phyloP scores from a whole-genome alignment of 306 rosid species.

The Cucurbita pepo region DNA sequence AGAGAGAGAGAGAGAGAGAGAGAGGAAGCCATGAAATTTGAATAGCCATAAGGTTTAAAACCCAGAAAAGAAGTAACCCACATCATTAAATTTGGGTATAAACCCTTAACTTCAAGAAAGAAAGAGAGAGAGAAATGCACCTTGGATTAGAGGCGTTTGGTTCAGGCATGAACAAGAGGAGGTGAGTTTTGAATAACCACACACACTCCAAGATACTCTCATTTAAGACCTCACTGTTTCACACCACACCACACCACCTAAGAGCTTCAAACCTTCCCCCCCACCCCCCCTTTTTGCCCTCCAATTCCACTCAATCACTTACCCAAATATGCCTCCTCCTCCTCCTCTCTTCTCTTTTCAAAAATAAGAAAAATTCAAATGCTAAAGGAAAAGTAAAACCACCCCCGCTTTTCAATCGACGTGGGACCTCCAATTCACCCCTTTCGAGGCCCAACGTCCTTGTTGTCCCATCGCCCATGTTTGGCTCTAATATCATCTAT shows the following conservation, averaged over 20 bases:
- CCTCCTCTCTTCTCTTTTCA: conserved; percentile 13
- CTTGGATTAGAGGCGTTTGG: conserved; percentile 60
- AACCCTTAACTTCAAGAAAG: conserved; percentile 1
- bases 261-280: too few species aligned
- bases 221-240: conserved; percentile 24
- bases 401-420: not conserved
- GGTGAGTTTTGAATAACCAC: conserved; percentile 15
- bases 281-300: too few species aligned
- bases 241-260: too few species aligned
- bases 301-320: too few species aligned
- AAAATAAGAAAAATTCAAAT: too few species aligned
- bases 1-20: not conserved
- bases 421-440: too few species aligned
- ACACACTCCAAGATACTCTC: conserved; percentile 26
- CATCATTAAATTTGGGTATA: not conserved
- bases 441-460: too few species aligned
- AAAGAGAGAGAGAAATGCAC: conserved; percentile 21
- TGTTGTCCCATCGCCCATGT: too few species aligned
- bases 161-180: conserved; percentile 79
- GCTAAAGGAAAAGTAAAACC: too few species aligned
- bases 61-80: not conserved
- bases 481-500: too few species aligned
- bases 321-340: conserved; percentile 32
- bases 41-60: not conserved
- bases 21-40: not conserved